These are phyloP conservation scores for Linnemannia elongata DNA, from an alignment of 192 early-diverging fungal genomes.

Conservation along the genomic window DNA sequence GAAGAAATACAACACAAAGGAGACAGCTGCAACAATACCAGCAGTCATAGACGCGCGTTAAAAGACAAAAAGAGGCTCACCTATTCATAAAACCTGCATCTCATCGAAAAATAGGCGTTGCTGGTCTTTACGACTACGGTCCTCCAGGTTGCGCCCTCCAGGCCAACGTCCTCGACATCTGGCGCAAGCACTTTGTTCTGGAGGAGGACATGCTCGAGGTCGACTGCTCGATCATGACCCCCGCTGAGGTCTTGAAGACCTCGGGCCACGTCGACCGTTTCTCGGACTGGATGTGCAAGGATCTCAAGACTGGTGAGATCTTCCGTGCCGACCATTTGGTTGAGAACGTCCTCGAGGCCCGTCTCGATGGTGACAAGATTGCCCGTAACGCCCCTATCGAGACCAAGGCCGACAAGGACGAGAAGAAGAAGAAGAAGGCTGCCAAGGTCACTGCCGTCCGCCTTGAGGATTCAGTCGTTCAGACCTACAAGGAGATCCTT, in stretches of 20 bases:
- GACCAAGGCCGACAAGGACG: slow-evolving; percentile 63
- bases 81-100: neutral
- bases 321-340: slow-evolving; percentile 98
- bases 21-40: neutral
- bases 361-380: slow-evolving; percentile 88
- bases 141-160: slow-evolving; percentile 94
- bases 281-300: slow-evolving; percentile 98
- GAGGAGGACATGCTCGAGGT: slow-evolving; percentile 99
- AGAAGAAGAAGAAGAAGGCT: slow-evolving; percentile 83
- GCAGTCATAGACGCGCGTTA: neutral
- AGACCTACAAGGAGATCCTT: slow-evolving; percentile 87
- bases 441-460: slow-evolving; percentile 71
- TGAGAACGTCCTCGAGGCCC: slow-evolving; percentile 91
- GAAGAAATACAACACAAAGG: neutral
- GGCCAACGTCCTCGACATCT: slow-evolving; percentile 89
- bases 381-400: slow-evolving; percentile 68
- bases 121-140: slow-evolving; percentile 98
- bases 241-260: slow-evolving; percentile 94
- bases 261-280: slow-evolving; percentile 99
- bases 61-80: neutral
- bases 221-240: slow-evolving; percentile 98
- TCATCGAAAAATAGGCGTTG: slow-evolving; percentile 73
- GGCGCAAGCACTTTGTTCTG: slow-evolving; percentile 97
- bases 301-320: slow-evolving; percentile 91
- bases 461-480: slow-evolving; percentile 71